Evolutionary conservation across 495 filamentous ascomycete species (phyloP).

Genomic region (Lichina pygmaea): DNA sequence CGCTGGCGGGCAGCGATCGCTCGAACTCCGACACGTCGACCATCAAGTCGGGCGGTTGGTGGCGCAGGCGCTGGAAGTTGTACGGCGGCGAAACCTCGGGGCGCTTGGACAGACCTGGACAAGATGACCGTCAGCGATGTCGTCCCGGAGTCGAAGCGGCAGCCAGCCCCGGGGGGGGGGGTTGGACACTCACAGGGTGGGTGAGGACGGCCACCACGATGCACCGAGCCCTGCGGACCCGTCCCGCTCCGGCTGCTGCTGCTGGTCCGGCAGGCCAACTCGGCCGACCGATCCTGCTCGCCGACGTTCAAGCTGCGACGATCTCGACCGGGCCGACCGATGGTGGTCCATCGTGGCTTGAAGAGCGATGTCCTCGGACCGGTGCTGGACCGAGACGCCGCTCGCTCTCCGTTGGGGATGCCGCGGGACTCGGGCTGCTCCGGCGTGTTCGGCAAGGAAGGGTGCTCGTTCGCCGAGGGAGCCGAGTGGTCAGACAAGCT

Average conservation of each 20-base stretch:
- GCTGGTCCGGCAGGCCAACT: background rate
- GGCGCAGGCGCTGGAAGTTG: constrained; percentile 70
- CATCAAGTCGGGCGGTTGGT: constrained; percentile 28
- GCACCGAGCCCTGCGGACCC: background rate
- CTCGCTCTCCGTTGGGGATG: background rate
- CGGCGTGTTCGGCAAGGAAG: background rate
- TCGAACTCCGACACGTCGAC: background rate
- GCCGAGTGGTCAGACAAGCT: background rate
- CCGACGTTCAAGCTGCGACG: too few species aligned
- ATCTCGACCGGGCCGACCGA: too few species aligned
- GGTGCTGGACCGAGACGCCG: background rate
- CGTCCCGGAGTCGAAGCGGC: too few species aligned
- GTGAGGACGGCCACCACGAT: background rate
- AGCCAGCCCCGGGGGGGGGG: too few species aligned
- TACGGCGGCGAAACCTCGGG: constrained; percentile 54
- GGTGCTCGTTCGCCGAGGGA: background rate
- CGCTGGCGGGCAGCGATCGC: too few species aligned
- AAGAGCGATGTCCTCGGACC: background rate
- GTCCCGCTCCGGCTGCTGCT: background rate
- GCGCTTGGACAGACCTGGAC: constrained; percentile 6
- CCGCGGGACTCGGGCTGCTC: background rate
- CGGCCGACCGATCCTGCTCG: background rate
- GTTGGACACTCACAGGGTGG: too few species aligned
- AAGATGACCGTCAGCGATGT: too few species aligned
- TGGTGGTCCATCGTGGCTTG: background rate